These are phyloP conservation scores for Sclerotinia spermophila DNA, from an alignment of 2,329 filamentous ascomycete genomes.

Conservation along the genomic window DNA sequence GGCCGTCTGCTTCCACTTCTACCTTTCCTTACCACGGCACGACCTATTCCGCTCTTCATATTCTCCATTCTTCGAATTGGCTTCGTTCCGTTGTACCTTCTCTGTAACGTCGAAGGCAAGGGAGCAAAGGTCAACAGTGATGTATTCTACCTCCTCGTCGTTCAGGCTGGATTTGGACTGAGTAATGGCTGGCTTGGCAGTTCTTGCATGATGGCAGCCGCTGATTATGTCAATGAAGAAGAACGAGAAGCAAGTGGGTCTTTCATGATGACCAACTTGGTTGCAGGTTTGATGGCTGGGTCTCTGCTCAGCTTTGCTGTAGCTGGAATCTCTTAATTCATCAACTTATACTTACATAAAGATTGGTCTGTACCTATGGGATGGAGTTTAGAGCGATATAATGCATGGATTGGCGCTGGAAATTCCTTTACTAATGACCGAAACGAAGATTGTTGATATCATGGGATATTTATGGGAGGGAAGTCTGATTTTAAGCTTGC, in stretches of 20 bases:
- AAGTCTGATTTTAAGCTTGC: background rate
- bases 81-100: conserved; percentile 80
- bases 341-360: background rate
- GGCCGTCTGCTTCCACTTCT: conserved; percentile 67
- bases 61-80: conserved; percentile 61
- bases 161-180: conserved; percentile 79
- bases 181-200: conserved; percentile 85
- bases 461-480: background rate
- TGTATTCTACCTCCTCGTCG: conserved; percentile 78
- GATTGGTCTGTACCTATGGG: conserved; percentile 2
- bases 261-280: conserved; percentile 92
- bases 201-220: conserved; percentile 87
- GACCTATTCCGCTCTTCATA: conserved; percentile 64
- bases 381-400: conserved; percentile 8
- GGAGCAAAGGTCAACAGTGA: conserved; percentile 77
- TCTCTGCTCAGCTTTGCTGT: conserved; percentile 84
- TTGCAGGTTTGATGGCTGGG: conserved; percentile 76
- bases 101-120: conserved; percentile 81
- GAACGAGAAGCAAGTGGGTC: conserved; percentile 87
- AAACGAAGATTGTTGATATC: background rate
- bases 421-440: background rate
- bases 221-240: conserved; percentile 73
- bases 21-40: conserved; percentile 54
- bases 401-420: conserved; percentile 7
- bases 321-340: conserved; percentile 37